These are phyloP conservation scores for Lachancea nothofagi DNA, from an alignment of 805 yeast species.

Conservation along the genomic window DNA sequence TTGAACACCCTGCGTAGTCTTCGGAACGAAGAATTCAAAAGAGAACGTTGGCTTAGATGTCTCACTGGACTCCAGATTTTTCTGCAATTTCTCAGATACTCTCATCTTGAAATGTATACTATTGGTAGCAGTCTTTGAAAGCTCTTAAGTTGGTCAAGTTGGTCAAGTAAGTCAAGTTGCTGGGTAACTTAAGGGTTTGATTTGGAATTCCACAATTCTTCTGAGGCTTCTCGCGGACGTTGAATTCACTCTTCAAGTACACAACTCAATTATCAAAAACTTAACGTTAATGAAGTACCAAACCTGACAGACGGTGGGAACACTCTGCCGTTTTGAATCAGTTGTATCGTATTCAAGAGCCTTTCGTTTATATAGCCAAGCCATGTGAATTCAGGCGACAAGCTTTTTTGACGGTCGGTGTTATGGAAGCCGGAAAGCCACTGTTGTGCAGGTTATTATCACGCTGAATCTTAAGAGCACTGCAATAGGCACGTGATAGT, in stretches of 20 bases:
- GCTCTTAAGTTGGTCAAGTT: no score
- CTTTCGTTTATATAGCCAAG: constrained; percentile 8
- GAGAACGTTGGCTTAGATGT: constrained; percentile 59
- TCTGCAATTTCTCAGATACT: constrained; percentile 37
- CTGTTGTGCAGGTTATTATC: constrained; percentile 1
- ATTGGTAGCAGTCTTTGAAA: no score
- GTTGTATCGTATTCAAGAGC: background rate
- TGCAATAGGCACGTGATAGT: no score
- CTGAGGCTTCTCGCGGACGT: background rate
- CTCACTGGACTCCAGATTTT: constrained; percentile 24
- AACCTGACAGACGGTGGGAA: background rate
- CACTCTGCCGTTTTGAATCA: background rate
- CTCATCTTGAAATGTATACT: constrained; percentile 30
- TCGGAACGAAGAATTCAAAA: constrained; percentile 95
- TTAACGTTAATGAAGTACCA: background rate
- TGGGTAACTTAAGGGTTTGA: no score
- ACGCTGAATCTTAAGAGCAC: background rate
- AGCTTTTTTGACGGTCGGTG: constrained; percentile 5
- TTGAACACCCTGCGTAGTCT: constrained; percentile 94
- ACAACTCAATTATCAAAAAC: no score
- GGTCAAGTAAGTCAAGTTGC: background rate
- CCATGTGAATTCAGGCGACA: constrained; percentile 5
- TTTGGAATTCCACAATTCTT: no score
- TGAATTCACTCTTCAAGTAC: background rate
- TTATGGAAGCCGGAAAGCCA: constrained; percentile 7